Conservation (phyloP, 768 basidiomycete species). For the Lactarius sp. region DNA sequence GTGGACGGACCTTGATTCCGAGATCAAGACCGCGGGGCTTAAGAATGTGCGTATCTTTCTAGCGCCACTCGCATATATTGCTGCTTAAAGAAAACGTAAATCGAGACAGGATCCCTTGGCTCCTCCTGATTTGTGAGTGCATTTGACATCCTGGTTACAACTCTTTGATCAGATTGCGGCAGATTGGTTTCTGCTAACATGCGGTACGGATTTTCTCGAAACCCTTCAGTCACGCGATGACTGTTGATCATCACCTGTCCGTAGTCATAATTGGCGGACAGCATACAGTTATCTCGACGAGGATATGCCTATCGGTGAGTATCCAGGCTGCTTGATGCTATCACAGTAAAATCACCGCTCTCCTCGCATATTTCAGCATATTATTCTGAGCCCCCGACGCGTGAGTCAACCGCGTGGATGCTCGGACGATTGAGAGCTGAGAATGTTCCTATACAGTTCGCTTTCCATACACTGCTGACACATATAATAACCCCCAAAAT, state of each 20-base stretch:
- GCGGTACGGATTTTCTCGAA: not conserved
- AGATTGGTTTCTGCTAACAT: slow-evolving; percentile 19
- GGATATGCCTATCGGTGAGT: slow-evolving; percentile 20
- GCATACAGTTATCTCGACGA: slow-evolving; percentile 18
- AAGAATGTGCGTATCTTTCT: slow-evolving; percentile 29
- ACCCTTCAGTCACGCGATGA: not conserved
- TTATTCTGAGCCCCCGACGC: slow-evolving; percentile 15
- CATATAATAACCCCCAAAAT: slow-evolving; percentile 60
- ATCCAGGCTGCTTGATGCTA: not conserved
- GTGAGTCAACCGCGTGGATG: slow-evolving; percentile 11
- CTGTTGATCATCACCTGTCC: not conserved
- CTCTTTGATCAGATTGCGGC: slow-evolving; percentile 4
- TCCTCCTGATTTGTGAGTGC: slow-evolving; percentile 37
- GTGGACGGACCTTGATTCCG: slow-evolving; percentile 31
- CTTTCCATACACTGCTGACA: slow-evolving; percentile 56
- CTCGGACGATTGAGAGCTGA: not conserved
- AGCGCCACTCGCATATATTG: not conserved
- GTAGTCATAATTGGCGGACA: slow-evolving; percentile 23
- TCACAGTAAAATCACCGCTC: not conserved
- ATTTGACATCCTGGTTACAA: not conserved
- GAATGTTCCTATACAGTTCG: slow-evolving; percentile 38
- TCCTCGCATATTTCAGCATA: slow-evolving; percentile 13
- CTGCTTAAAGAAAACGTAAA: not conserved
- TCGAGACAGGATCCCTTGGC: slow-evolving; percentile 33
- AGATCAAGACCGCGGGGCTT: slow-evolving; percentile 33